These are phyloP conservation scores for Phytophthora tubulina DNA, from an alignment of 352 stramenopile species.

Conservation along the genomic window DNA sequence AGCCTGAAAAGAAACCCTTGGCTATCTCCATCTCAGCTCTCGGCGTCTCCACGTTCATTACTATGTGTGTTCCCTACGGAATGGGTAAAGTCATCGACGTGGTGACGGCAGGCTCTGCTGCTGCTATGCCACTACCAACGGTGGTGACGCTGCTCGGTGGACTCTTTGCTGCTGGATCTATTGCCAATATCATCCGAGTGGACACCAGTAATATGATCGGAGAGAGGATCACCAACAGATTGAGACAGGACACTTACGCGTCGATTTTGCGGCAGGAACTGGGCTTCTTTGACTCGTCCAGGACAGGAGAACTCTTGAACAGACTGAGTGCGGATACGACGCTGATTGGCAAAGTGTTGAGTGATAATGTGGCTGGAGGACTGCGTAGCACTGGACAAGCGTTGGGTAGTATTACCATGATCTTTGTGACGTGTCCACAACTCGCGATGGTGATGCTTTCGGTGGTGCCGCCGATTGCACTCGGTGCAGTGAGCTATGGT, in stretches of 20 bases:
- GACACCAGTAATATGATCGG: conserved; percentile 90
- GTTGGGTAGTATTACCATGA: conserved; percentile 88
- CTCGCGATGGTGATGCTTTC: conserved; percentile 92
- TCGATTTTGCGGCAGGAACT: conserved; percentile 90
- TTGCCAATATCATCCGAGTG: conserved; percentile 78
- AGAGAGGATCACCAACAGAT: conserved; percentile 83
- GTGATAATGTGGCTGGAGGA: conserved; percentile 85
- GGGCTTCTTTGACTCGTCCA: conserved; percentile 91
- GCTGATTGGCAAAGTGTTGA: conserved; percentile 94
- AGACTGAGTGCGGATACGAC: conserved; percentile 92
- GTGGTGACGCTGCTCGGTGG: conserved; percentile 68
- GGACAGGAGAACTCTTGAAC: conserved; percentile 93
- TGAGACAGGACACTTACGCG: conserved; percentile 82
- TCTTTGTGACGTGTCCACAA: conserved; percentile 92
- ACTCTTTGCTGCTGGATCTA: conserved; percentile 75
- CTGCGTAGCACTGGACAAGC: conserved; percentile 86
- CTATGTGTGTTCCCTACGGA: conserved; percentile 82
- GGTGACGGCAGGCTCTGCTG: conserved; percentile 56
- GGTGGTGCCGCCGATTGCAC: conserved; percentile 92
- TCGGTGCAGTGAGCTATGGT: conserved; percentile 90
- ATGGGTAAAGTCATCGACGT: conserved; percentile 88
- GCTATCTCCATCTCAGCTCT: conserved; percentile 72
- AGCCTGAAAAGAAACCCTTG: conserved; percentile 75
- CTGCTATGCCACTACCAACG: conserved; percentile 50
- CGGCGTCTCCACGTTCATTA: conserved; percentile 73